Percentiles rank a stretch among this genome's conserved stretches.
phyloP scores from a whole-genome alignment of 495 filamentous ascomycete genomes.

The Monascus purpureus region DNA sequence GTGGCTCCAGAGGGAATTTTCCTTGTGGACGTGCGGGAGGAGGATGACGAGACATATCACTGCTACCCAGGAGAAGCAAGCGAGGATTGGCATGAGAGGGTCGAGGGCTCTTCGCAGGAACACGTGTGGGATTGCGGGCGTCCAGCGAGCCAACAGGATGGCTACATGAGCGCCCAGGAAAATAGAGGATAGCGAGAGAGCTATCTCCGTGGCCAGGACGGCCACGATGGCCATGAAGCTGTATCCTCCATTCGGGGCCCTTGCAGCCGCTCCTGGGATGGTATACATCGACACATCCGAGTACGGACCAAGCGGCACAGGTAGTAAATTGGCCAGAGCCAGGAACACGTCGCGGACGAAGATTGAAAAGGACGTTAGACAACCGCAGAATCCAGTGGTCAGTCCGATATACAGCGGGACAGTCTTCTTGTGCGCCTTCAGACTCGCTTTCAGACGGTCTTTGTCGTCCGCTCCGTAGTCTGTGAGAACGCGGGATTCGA shows the following conservation, averaged over 20 bases:
- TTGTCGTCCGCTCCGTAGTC: conserved; percentile 9
- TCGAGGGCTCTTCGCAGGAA: conserved; percentile 44
- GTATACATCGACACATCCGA: conserved; percentile 5
- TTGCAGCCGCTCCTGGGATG: conserved; percentile 24
- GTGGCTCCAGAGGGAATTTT: conserved; percentile 18
- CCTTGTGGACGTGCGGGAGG: conserved; percentile 39
- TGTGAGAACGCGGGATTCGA: conserved; percentile 1
- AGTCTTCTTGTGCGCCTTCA: conserved; percentile 47
- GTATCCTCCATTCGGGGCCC: conserved; percentile 44
- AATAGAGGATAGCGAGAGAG: conserved; percentile 48
- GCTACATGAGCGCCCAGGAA: conserved; percentile 60
- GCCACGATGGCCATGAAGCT: conserved; percentile 56
- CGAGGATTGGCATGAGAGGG: conserved; percentile 38
- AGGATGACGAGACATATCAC: conserved; percentile 48
- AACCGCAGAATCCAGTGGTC: conserved; percentile 74
- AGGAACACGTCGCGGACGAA: conserved; percentile 67
- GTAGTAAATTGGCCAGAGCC: conserved; percentile 52
- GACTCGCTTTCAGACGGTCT: conserved; percentile 12
- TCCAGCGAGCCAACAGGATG: conserved; percentile 32
- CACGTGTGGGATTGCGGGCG: conserved; percentile 33
- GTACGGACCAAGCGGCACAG: conserved; percentile 17
- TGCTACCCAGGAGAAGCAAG: conserved; percentile 50
- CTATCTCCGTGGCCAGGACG: conserved; percentile 49
- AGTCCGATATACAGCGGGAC: conserved; percentile 74
- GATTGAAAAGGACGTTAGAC: conserved; percentile 69